Evolutionary conservation across 768 basidiomycete genomes (phyloP).

Genomic region (Phlebiopsis flavidoalba): DNA sequence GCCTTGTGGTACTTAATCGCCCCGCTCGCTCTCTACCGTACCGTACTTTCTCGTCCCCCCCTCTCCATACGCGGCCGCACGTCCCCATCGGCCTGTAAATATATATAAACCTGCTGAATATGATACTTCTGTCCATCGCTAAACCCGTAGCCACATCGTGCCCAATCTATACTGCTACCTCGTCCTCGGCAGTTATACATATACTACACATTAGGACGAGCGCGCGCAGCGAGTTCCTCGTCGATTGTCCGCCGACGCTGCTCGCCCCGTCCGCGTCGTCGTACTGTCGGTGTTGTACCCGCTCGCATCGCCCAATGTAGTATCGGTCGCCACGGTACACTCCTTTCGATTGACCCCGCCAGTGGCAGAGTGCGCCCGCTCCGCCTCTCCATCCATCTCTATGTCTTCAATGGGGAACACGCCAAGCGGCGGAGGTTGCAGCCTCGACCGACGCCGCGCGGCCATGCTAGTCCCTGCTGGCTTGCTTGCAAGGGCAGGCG

Average conservation of each 20-base stretch:
- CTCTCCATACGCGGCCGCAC: too few species aligned
- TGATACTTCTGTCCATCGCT: neutral
- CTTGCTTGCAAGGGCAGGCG: neutral
- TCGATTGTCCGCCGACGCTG: conserved; percentile 4
- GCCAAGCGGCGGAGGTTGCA: neutral
- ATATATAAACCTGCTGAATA: conserved; percentile 4
- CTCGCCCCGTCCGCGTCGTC: conserved; percentile 20
- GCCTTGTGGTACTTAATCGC: neutral
- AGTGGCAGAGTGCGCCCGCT: conserved; percentile 43
- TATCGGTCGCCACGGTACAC: conserved; percentile 31
- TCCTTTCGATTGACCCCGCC: conserved; percentile 45
- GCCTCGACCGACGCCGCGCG: conserved; percentile 1
- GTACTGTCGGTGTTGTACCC: conserved; percentile 54
- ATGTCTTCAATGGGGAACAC: too few species aligned
- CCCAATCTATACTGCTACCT: neutral
- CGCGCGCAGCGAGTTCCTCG: neutral
- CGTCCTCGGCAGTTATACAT: neutral
- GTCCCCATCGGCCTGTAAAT: neutral
- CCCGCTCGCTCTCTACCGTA: neutral
- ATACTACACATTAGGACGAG: neutral
- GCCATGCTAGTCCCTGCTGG: neutral
- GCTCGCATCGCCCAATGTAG: conserved; percentile 32
- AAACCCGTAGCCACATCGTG: neutral
- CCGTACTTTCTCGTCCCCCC: neutral
- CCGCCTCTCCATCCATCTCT: neutral